Percentiles rank a stretch among this genome's conserved stretches.
Conservation (phyloP, 345 rosid species). For the Gossypium mustelinum region DNA sequence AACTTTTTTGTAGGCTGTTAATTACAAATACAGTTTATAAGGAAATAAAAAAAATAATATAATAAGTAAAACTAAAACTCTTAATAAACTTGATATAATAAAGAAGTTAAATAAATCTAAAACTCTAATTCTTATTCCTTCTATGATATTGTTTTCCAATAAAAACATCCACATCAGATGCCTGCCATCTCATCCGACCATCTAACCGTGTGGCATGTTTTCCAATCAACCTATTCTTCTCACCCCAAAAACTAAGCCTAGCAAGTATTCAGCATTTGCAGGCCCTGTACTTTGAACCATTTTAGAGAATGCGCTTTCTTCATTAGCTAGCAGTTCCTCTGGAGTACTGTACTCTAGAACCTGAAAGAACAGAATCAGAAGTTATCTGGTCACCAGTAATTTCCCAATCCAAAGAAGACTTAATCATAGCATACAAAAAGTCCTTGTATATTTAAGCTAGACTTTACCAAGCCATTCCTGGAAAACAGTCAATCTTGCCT, state of each 20-base stretch:
- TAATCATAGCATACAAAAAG: not conserved
- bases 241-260: conserved; percentile 55
- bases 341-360: conserved; percentile 81
- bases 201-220: conserved; percentile 10
- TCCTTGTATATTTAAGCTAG: not conserved
- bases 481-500: not conserved
- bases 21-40: too few species aligned
- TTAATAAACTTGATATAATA: too few species aligned
- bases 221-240: conserved; percentile 20
- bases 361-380: conserved; percentile 27
- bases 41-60: too few species aligned
- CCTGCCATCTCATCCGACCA: conserved; percentile 37
- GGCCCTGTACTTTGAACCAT: conserved; percentile 96
- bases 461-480: not conserved
- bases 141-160: too few species aligned
- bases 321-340: conserved; percentile 57
- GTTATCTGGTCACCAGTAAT: not conserved
- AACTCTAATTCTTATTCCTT: too few species aligned
- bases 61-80: too few species aligned
- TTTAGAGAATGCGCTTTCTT: conserved; percentile 76
- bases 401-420: not conserved
- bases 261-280: conserved; percentile 89
- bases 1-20: too few species aligned
- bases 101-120: too few species aligned
- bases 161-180: not conserved